These are phyloP conservation scores for Cucumis sativus DNA, from an alignment of 306 rosid genomes.

Conservation along the genomic window Cucumber_9930_V3 NC_026657.2:13859501-13860000, in stretches of 20 bases:
- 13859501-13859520: neutral
- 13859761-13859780: no score
- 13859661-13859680: no score
- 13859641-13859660: neutral
- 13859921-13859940: neutral
- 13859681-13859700: no score
- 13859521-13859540: neutral
- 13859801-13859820: neutral
- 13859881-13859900: no score
- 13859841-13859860: no score
- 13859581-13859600: no score
- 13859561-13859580: neutral
- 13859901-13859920: neutral
- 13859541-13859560: no score
- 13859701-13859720: no score
- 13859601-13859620: no score
- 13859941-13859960: neutral
- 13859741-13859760: neutral
- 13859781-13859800: no score
- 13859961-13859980: neutral
- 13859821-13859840: conserved; percentile 1
- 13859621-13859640: no score
- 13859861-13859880: no score
- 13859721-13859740: neutral
- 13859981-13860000: neutral